Evolutionary conservation across 768 basidiomycete species (phyloP).

Genomic region (Suillus decipiens): DNA sequence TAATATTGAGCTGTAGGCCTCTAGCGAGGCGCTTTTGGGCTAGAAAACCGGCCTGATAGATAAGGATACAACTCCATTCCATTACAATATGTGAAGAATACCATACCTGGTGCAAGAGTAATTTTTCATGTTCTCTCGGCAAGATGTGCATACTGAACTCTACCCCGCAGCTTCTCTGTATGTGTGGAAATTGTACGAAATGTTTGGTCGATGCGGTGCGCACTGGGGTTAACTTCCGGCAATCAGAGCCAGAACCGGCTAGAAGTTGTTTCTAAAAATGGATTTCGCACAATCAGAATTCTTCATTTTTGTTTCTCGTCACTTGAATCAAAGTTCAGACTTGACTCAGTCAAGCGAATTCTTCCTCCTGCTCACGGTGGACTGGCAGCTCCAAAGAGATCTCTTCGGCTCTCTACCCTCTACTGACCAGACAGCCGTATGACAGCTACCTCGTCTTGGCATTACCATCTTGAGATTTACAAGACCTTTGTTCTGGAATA

Average conservation of each 20-base stretch:
- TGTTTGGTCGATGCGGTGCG: neutral
- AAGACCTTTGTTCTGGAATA: neutral
- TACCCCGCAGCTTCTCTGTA: neutral
- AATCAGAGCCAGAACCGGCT: neutral
- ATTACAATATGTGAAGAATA: conserved; percentile 19
- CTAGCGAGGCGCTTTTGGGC: conserved; percentile 95
- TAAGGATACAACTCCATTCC: neutral
- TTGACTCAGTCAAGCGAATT: neutral
- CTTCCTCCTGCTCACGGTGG: too few relatives aligned
- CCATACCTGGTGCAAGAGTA: conserved; percentile 71
- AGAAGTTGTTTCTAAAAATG: neutral
- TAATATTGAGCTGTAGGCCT: conserved; percentile 83
- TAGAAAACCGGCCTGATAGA: conserved; percentile 71
- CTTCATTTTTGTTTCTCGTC: neutral
- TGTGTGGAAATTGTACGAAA: neutral
- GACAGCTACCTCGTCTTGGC: too few relatives aligned
- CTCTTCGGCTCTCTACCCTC: neutral
- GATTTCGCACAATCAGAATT: neutral
- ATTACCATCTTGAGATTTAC: neutral
- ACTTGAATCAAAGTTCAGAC: neutral
- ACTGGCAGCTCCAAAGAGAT: neutral
- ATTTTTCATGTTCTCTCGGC: conserved; percentile 75
- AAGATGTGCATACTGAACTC: conserved; percentile 59
- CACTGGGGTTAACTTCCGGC: neutral
- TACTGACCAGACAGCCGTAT: too few relatives aligned